Percentiles rank a stretch among this genome's conserved stretches.
Conservation (phyloP, 352 stramenopile species). For the Phytophthora rubi region DNA sequence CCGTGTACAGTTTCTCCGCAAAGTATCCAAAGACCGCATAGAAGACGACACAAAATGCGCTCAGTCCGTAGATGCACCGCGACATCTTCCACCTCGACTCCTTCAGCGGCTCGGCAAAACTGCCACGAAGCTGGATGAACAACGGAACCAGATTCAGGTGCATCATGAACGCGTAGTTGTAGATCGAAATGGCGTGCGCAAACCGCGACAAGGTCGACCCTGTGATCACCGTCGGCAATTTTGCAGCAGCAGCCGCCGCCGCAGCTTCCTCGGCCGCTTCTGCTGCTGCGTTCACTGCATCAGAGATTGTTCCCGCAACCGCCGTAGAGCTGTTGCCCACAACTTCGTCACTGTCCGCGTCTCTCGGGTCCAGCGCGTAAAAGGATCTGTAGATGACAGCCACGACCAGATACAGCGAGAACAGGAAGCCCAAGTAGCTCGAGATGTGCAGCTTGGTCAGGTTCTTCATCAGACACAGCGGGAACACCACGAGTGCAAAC, state of each 20-base stretch:
- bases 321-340: slow-evolving; percentile 11
- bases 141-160: slow-evolving; percentile 82
- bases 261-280: slow-evolving; percentile 15
- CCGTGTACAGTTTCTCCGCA: slow-evolving; percentile 61
- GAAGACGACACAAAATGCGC: slow-evolving; percentile 62
- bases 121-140: slow-evolving; percentile 72
- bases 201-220: slow-evolving; percentile 50
- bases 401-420: slow-evolving; percentile 67
- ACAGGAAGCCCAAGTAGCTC: slow-evolving; percentile 74
- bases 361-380: slow-evolving; percentile 24
- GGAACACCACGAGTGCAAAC: slow-evolving; percentile 66
- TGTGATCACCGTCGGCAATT: slow-evolving; percentile 39
- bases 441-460: slow-evolving; percentile 70
- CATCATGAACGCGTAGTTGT: slow-evolving; percentile 89
- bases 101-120: slow-evolving; percentile 57
- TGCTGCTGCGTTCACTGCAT: slow-evolving; percentile 25
- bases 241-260: slow-evolving; percentile 16
- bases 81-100: slow-evolving; percentile 60
- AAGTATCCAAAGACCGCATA: slow-evolving; percentile 66
- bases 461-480: slow-evolving; percentile 76
- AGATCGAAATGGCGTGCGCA: slow-evolving; percentile 71
- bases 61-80: slow-evolving; percentile 55
- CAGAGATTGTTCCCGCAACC: slow-evolving; percentile 10
- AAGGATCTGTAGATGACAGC: slow-evolving; percentile 66
- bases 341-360: slow-evolving; percentile 12